Base-by-base conservation (phyloP, 495 filamentous ascomycete species). In the Lasiosphaeria ovina region DNA sequence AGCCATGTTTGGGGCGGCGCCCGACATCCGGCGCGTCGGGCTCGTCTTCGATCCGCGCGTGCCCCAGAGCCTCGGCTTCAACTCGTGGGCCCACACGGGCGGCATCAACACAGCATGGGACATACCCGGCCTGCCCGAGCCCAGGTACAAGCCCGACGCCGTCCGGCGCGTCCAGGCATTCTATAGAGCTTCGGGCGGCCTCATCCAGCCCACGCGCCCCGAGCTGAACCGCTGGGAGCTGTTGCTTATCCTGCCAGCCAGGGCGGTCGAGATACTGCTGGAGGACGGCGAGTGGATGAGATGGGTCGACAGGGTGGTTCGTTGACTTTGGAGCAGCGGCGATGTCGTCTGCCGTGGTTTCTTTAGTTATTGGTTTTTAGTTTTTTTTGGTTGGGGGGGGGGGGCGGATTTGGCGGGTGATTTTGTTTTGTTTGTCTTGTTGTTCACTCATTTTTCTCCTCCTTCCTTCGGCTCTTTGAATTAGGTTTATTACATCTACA, bases 11-110 rank as follows among this genome's bases (percentile, higher is more conserved):
- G 8, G 6, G 0, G 8, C 7, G 16, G 57, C 35, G 9, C 57
- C 57, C 10, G 57, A 58, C 16, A 52, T 59, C 24, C 57, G 57
- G 14, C 33, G 3, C 16, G 12, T 53, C 16, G 57, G 48, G 1
- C 31, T 59, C 3, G 1, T 48, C 0, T 53, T 59, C 10, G 47
- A 53, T 16, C 48, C 57, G 17, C 47, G 57, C 47, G 16, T 36
- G 12, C 57, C 57, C 0, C 35, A 50, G 11, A 51, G 49, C 17
- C 42, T 50, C 33, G 16, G 35, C 7, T 49, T 59, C 35, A 59
- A 59, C 35, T 16, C 4, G 0, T 59, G 57, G 57, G 32, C n/a
- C 4, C 14, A 40, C 57, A 52, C 49, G 45, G 57, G 57, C 6
- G 34, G 31, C 8, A 24, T 24, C 24, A 35, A 59, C 35, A 42